Conservation (phyloP, 345 rosid species). For the Bretschneidera sinensis region DNA sequence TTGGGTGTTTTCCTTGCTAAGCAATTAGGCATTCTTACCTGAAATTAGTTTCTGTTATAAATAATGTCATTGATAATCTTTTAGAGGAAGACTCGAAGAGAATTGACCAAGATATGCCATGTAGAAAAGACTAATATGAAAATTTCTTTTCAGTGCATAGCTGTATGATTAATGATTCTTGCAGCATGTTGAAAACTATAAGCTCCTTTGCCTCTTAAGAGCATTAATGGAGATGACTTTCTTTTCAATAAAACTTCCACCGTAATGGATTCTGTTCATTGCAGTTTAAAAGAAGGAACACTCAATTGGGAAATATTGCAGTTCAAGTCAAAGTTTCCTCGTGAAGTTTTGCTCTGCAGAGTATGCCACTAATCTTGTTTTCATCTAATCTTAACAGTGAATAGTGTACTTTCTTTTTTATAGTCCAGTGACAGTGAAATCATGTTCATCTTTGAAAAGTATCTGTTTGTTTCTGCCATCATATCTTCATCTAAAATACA, state of each 20-base stretch:
- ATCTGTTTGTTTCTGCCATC: background rate
- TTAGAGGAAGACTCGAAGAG: too few species aligned
- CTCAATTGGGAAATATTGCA: constrained; percentile 90
- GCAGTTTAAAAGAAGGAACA: constrained; percentile 87
- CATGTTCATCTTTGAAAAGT: background rate
- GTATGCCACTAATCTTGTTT: constrained; percentile 35
- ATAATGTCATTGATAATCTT: too few species aligned
- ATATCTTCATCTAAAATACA: background rate
- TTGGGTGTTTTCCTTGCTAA: background rate
- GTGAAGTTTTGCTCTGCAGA: constrained; percentile 92
- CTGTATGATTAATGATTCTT: background rate
- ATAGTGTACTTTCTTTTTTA: background rate
- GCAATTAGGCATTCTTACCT: too few species aligned
- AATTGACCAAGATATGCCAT: too few species aligned
- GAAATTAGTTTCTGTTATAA: too few species aligned
- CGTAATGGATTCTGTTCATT: constrained; percentile 18
- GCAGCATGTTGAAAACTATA: background rate
- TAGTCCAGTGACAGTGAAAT: too few species aligned
- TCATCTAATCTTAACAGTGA: background rate
- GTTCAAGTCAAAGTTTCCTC: constrained; percentile 91
- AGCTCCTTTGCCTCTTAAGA: background rate
- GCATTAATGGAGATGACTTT: background rate
- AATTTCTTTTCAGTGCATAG: background rate
- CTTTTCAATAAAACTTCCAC: background rate
- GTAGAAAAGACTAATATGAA: background rate